These are phyloP conservation scores for Kalmanozyma brasiliensis DNA, from an alignment of 1,284 basidiomycete genomes.

Conservation along the genomic window DNA sequence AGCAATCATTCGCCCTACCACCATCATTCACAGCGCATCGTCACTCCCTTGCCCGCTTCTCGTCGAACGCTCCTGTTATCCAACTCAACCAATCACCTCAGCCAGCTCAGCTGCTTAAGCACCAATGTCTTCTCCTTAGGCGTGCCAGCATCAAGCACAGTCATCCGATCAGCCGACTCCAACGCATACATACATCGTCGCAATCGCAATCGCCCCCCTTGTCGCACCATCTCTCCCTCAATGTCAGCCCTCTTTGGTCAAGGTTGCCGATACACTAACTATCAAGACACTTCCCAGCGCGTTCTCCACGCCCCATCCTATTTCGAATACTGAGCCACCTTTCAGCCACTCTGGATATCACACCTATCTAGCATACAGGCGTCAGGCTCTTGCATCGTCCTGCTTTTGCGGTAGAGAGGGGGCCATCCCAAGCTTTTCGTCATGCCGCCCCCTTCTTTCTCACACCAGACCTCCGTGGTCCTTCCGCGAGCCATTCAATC, in stretches of 20 bases:
- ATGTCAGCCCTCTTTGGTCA: constrained; percentile 51
- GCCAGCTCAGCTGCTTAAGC: neutral
- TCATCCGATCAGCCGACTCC: neutral
- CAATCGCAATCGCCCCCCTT: constrained; percentile 9
- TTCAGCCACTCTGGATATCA: too few species aligned
- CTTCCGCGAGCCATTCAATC: constrained; percentile 36
- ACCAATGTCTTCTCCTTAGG: constrained; percentile 18
- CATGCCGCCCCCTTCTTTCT: constrained; percentile 52
- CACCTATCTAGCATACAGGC: constrained; percentile 1
- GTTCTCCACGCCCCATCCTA: neutral
- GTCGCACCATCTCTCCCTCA: constrained; percentile 19
- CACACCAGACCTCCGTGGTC: constrained; percentile 41
- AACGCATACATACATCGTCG: constrained; percentile 7
- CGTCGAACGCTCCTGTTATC: too few species aligned
- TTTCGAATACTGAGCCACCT: neutral
- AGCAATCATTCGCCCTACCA: too few species aligned
- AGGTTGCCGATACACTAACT: constrained; percentile 48
- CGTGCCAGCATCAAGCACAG: neutral
- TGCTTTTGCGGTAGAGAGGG: neutral
- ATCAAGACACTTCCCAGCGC: constrained; percentile 48
- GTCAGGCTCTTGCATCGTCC: neutral
- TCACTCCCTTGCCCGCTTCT: too few species aligned
- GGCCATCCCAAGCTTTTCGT: neutral
- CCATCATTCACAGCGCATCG: too few species aligned
- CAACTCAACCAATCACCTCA: too few species aligned